Conservation (phyloP, 2,329 filamentous ascomycete genomes). For the Cryphonectria parasitica region DNA sequence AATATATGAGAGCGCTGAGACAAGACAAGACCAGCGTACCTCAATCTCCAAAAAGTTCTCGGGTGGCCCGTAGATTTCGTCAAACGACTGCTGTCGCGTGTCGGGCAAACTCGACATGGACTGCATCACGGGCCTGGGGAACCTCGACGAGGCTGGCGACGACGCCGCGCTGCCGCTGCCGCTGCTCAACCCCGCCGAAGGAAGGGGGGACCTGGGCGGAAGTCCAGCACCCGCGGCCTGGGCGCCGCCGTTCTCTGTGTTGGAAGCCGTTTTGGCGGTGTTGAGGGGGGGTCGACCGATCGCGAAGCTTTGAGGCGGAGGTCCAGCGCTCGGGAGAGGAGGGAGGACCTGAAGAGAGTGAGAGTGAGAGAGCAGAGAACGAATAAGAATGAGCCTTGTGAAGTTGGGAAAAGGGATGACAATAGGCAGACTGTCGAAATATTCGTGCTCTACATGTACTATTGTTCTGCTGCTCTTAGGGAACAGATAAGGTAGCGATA, state of each 20-base stretch:
- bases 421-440: not conserved
- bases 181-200: constrained; percentile 9
- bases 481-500: not conserved
- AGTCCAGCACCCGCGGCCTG: constrained; percentile 37
- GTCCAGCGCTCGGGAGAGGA: not conserved
- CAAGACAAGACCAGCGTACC: constrained; percentile 51
- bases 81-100: constrained; percentile 89
- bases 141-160: constrained; percentile 40
- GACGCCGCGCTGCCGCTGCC: constrained; percentile 32
- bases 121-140: constrained; percentile 51
- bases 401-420: not conserved
- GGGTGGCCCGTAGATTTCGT: constrained; percentile 97
- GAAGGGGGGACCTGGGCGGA: constrained; percentile 28
- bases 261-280: constrained; percentile 50
- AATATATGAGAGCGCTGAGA: not conserved
- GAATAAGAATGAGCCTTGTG: not conserved
- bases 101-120: constrained; percentile 68
- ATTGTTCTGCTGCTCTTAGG: not conserved
- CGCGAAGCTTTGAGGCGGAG: not conserved
- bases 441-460: not conserved
- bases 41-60: constrained; percentile 99
- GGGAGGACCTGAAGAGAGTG: not conserved
- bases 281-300: constrained; percentile 12
- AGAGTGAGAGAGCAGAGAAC: not conserved
- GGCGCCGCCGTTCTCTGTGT: constrained; percentile 38